Base-by-base conservation (phyloP, 495 filamentous ascomycete species). In the Penicillium coffeae region DNA sequence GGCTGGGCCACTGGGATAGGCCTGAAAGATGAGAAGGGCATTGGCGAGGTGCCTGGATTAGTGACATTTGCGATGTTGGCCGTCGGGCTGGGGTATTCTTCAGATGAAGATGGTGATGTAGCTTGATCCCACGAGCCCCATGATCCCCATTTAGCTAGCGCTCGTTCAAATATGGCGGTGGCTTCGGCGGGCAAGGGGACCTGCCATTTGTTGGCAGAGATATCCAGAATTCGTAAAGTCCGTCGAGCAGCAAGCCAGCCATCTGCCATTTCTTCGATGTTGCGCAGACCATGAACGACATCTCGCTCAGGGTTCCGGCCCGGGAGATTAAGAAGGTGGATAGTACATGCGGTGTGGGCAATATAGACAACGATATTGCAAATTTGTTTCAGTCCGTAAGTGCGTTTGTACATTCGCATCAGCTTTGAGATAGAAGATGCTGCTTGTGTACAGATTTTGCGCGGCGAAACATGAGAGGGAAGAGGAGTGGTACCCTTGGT, bases 351-450 rank as follows among this genome's bases (percentile, higher is more conserved):
- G 1, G 87, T 87, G 67, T 97, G 94, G 0, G 85, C 78, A 58
- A 98, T 96, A 68, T 98, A 98, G 8, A 96, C 90, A 12, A 84
- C 90, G 48, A 97, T 86, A 58, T 97, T 97, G 66, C 87, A 91
- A 41, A 98, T 96, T 63, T 96, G 92, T 12, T 87, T 81, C 9
- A 97, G 74, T 16, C 91, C 89, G 51, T 96, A 92, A 8, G 85
- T 83, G 46, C 91, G 87, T 66, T 94, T 96, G 69, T 98, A 98
- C 14, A 95, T 77, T 0, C 93, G 84, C 64, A 96, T 83, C 3
- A 94, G 74, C 58, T 96, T 96, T 0, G 91, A 96, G 40, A 97
- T 92, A 40, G 81, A 83, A 4, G 82, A 82, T 1, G 93, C 91
- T 10, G 93, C 90, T 57, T 90, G 86, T 2, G 88, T 90, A 71